Evolutionary conservation across 2,329 filamentous ascomycete species (phyloP), one percentile per base, ranked within the genome.

Genomic region (Ascochyta fabae): DNA sequence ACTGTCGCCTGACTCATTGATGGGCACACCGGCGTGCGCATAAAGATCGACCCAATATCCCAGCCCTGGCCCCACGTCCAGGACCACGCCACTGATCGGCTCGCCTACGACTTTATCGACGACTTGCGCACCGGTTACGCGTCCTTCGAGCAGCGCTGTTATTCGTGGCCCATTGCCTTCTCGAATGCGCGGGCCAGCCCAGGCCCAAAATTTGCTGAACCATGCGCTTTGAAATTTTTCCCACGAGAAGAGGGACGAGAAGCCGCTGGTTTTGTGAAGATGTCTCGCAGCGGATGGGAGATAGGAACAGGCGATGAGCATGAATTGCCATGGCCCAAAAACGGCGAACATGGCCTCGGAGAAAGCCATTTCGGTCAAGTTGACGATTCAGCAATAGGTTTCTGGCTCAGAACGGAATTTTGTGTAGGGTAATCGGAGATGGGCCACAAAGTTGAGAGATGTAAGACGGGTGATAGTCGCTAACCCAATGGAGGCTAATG

Each of bases 41-140:
- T 59, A 64, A 22, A 64, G 23, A 46, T 64, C 61, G 2, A 64
- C 55, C 61, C 59, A 64, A 34, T 58, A 64, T 1, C 61, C 61
- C 6, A 59, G n/a, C n/a, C 61, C 61, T 1, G 61, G 61, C 1
- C 61, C 61, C 19, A 64, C 61, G 19, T 64, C 61, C 10, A 64
- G 29, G 1, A 64, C 53, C 10, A 60, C 46, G 6, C 61, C 61
- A n/a, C 53, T 53, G 13, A 61, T 51, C 13, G 61, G 56, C 29
- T 48, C 46, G 10, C 46, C 47, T 1, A 64, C 54, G 26, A 52
- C 36, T 8, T 53, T 39, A 26, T 56, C 39, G 5, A 53, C 56
- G 7, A 61, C 49, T 29, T 51, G 36, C 29, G 36, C 61, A 6
- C 48, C 36, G 24, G 50, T 53, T 1, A 64, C 59, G 4, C 61